phyloP scores from a whole-genome alignment of 1,284 basidiomycete species.

The Cutaneotrichosporon dermatis region DNA sequence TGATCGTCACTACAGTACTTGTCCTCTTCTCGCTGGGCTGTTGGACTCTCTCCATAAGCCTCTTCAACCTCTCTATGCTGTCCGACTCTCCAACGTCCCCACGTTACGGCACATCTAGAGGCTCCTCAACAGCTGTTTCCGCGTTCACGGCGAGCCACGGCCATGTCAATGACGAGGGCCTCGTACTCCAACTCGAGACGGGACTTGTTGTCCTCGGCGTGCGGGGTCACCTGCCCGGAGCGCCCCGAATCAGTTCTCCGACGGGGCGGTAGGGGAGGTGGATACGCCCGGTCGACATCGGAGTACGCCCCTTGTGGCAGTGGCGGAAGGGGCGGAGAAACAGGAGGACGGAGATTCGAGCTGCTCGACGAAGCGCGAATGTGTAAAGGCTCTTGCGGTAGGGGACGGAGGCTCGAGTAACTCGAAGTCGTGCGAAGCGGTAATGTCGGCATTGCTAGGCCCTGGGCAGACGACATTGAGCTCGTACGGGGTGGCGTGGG shows the following conservation, averaged over 20 bases:
- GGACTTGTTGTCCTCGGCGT: conserved; percentile 1
- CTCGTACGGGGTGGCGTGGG: too few relatives aligned
- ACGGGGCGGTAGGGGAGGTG: not conserved
- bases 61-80: too few relatives aligned
- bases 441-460: too few relatives aligned
- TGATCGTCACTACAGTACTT: too few relatives aligned
- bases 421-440: too few relatives aligned
- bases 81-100: too few relatives aligned
- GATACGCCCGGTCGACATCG: not conserved
- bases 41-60: too few relatives aligned
- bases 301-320: not conserved
- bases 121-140: not conserved
- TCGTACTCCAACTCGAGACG: conserved; percentile 5
- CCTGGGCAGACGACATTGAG: too few relatives aligned
- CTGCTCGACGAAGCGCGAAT: not conserved
- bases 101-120: not conserved
- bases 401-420: too few relatives aligned
- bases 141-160: not conserved
- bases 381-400: not conserved
- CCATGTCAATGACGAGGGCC: not conserved
- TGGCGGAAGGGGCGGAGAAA: not conserved
- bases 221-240: not conserved
- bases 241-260: not conserved
- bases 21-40: too few relatives aligned
- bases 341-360: not conserved